A percentile compares a stretch with the other conserved stretches of the same genome.
Evolutionary conservation across 2,329 filamentous ascomycete species (phyloP).

Genomic region (Sclerotinia minor): DNA sequence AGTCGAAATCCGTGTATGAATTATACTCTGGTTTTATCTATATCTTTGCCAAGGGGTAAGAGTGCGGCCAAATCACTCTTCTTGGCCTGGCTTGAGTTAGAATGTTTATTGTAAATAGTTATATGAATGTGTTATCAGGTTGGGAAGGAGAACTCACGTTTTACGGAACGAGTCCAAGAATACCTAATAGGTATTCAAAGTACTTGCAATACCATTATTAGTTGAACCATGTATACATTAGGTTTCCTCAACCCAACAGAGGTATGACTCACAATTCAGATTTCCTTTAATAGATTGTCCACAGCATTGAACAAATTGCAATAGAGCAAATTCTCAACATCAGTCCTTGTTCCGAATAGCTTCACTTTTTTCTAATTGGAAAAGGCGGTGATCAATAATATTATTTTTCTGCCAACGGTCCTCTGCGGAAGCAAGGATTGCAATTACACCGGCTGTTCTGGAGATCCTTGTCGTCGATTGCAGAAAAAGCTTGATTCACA

Average conservation of each 20-base stretch:
- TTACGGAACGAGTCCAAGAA: neutral
- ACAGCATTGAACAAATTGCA: neutral
- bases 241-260: neutral
- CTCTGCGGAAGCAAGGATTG: constrained; percentile 22
- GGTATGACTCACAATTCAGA: neutral
- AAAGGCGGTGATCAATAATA: constrained; percentile 10
- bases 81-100: neutral
- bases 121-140: neutral
- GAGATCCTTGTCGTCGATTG: constrained; percentile 22
- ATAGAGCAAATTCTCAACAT: neutral
- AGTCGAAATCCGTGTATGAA: neutral
- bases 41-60: constrained; percentile 1
- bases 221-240: neutral
- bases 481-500: constrained; percentile 22
- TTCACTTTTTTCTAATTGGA: neutral
- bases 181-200: neutral
- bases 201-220: neutral
- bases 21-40: neutral
- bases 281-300: neutral
- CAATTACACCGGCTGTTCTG: constrained; percentile 20
- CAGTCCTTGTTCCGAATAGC: constrained; percentile 12
- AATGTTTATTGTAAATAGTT: neutral
- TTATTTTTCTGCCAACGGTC: neutral
- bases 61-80: neutral
- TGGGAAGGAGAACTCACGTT: neutral